Base-by-base conservation (phyloP, 2,329 filamentous ascomycete species). In the Calonectria naviculata region DNA sequence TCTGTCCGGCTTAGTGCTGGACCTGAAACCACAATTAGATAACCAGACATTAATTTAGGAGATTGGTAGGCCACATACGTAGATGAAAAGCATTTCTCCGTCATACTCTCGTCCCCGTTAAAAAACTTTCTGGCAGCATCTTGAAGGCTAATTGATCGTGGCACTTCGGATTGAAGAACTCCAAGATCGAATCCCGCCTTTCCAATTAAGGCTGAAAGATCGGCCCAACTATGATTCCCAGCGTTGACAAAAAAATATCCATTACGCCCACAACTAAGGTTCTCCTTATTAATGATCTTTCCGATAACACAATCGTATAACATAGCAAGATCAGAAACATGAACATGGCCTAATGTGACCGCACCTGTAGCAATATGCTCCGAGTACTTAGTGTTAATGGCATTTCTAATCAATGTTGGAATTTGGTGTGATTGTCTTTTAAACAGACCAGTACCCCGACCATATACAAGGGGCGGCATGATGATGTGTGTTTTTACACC, bases 401-500 rank as follows among this genome's bases (percentile, higher is more conserved):
- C 60, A 17, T 31, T 63, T 15, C 60, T n/a, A 12, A 63, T n/a
- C 21, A 31, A 19, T 1, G 41, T 34, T 17, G 42, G 42, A 7
- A 63, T 21, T 36, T 36, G 29, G 4, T 47, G 28, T 0, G 28
- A 29, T 1, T 36, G 29, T 8, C 1, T 38, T 41, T 87, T 84
- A 74, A 86, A 87, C 0, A 81, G 74, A 1, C 86, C 87, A 1
- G 78, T 80, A 8, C 86, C 85, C 1, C 74, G 68, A 21, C 87
- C 87, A 74, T 85, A 89, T 58, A 89, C 86, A 4, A 83, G 82
- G 0, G 85, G 86, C 0, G 82, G 80, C 82, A 86, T 86, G 52
- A 89, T 79, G 56, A 87, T 81, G 52, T 84, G 79, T 0, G 87
- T 86, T 68, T 83, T 83, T 2, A 90, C 83, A 5, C 82, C 81